A percentile compares a stretch with the other conserved stretches of the same genome.
phyloP scores from a whole-genome alignment of 768 basidiomycete species.

The Mrakia frigida region DNA sequence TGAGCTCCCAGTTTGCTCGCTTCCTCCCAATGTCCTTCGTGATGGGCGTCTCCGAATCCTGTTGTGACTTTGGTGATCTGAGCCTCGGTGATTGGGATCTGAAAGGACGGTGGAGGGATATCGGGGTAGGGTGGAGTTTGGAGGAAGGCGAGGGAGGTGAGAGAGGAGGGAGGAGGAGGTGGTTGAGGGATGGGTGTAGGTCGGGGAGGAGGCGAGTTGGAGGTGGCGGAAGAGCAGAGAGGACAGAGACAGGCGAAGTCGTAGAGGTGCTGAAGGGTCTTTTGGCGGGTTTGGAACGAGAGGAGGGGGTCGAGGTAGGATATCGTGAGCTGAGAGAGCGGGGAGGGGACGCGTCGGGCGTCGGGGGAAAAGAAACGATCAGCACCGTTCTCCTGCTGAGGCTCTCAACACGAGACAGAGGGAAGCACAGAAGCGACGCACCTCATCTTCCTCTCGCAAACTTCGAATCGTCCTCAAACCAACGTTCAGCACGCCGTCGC shows the following conservation, averaged over 20 bases:
- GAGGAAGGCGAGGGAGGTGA: background rate
- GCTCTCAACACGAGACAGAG: background rate
- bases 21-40: conserved; percentile 13
- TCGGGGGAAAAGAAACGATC: background rate
- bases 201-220: background rate
- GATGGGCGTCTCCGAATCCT: conserved; percentile 10
- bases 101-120: background rate
- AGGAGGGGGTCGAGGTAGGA: conserved; percentile 30
- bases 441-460: conserved; percentile 11
- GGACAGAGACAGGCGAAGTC: conserved; percentile 18
- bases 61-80: conserved; percentile 15
- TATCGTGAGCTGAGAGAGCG: conserved; percentile 20
- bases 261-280: conserved; percentile 18
- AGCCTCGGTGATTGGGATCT: background rate
- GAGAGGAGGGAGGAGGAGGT: background rate
- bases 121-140: background rate
- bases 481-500: background rate
- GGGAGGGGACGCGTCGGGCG: background rate
- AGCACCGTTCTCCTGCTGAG: too few species aligned
- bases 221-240: background rate
- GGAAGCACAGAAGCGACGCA: background rate
- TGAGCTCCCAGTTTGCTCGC: conserved; percentile 14
- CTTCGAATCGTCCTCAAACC: conserved; percentile 18
- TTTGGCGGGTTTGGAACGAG: background rate
- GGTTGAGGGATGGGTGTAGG: background rate